phyloP scores from a whole-genome alignment of 2,329 filamentous ascomycete species.

The Penicillium olsonii region DNA sequence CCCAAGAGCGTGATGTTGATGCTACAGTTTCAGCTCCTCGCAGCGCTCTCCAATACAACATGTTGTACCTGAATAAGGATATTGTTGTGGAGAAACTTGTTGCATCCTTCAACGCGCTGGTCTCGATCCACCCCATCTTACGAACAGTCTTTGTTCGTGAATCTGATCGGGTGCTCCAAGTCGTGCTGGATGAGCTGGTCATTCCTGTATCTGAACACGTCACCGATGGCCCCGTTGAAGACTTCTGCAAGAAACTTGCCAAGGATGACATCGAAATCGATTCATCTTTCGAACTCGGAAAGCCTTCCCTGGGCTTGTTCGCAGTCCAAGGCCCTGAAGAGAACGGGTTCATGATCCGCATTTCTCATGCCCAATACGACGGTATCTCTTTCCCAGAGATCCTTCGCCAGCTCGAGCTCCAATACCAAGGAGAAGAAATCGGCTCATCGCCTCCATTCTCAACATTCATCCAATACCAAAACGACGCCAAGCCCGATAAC shows the following conservation, averaged over 20 bases:
- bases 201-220: neutral
- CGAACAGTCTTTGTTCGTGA: slow-evolving; percentile 11
- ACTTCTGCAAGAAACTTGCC: slow-evolving; percentile 1
- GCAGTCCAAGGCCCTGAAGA: slow-evolving; percentile 3
- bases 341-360: slow-evolving; percentile 10
- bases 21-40: slow-evolving; percentile 8
- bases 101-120: slow-evolving; percentile 2
- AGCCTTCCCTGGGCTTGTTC: slow-evolving; percentile 7
- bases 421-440: slow-evolving; percentile 5
- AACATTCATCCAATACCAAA: slow-evolving; percentile 12
- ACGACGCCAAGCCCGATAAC: slow-evolving; percentile 5
- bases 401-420: slow-evolving; percentile 9
- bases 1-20: slow-evolving; percentile 9
- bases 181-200: slow-evolving; percentile 5
- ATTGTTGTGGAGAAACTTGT: neutral
- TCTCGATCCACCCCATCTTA: slow-evolving; percentile 5
- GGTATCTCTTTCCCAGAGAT: slow-evolving; percentile 15
- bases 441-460: neutral
- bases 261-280: slow-evolving; percentile 7
- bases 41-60: slow-evolving; percentile 13
- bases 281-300: slow-evolving; percentile 4
- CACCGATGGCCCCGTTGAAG: neutral
- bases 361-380: slow-evolving; percentile 17
- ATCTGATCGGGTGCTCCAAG: slow-evolving; percentile 1
- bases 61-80: slow-evolving; percentile 11